Base-by-base conservation (phyloP, 371 early-diverging fungal species). In the Apophysomyces variabilis region DNA sequence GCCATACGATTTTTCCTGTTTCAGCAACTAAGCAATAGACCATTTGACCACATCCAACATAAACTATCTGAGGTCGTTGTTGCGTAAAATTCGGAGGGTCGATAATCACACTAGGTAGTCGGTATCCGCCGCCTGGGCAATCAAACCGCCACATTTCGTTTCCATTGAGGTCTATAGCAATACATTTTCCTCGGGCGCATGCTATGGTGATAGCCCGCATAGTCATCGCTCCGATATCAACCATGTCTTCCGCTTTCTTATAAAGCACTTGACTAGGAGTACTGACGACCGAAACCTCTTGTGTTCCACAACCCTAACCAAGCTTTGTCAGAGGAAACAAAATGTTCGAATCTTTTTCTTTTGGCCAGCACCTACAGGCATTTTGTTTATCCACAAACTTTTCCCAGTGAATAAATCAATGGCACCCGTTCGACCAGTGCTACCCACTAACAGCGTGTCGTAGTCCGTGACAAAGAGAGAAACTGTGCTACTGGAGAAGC, bases 381-480 rank as follows among this genome's bases (percentile, higher is more conserved):
- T 79, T 0, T 63, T 57, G 56, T 79, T 79, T 7, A 68, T 43
- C 79, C 79, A 79, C 8, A 64, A 5, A 4, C 38, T 57, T 16
- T 60, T 38, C 35, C 75, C 78, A 1, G 64, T 77, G 57, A 64
- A 65, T 0, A 74, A 35, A 32, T 74, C 64, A 21, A 75, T n/a
- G 44, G 67, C 66, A 0, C 61, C 65, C 4, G 71, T 71, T 50
- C 47, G 66, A 1, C 75, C 78, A 5, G 32, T 57, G 7, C 67
- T 64, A 38, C 62, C 71, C 1, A 61, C 72, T n/a, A 77, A 13
- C 2, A 77, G 6, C 13, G 64, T 67, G 47, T 70, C 71, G 7
- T 58, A 38, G 38, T 77, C 75, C 1, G 71, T 70, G 13, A 77
- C 62, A 63, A 75, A 77, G 2, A 77, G 12, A 26, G 78, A 77